Conservation (phyloP, 2,329 filamentous ascomycete genomes). For the Trichoderma brevicompactum region DNA sequence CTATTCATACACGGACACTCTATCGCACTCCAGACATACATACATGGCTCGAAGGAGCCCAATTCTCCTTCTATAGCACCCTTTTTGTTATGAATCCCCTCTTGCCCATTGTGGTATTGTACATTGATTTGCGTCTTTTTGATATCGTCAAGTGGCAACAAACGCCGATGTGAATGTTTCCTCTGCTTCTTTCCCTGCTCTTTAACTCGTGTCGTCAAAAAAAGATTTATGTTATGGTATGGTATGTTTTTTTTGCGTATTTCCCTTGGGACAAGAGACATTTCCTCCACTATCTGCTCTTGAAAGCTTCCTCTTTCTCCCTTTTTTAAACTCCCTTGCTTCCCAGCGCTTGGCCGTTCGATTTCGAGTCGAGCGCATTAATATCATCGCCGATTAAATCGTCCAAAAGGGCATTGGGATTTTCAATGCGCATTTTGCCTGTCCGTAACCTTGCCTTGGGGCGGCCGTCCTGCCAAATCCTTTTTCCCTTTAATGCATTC, state of each 20-base stretch:
- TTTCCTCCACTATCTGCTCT: too few species aligned
- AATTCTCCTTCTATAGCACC: background rate
- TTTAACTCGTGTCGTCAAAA: background rate
- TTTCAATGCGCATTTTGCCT: background rate
- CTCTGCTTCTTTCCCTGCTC: background rate
- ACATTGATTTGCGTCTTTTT: background rate
- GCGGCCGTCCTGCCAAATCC: background rate
- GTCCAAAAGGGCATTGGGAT: background rate
- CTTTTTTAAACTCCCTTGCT: too few species aligned
- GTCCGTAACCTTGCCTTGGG: background rate
- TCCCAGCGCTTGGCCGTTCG: background rate
- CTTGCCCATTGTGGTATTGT: constrained; percentile 12
- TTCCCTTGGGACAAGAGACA: background rate
- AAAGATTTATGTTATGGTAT: background rate
- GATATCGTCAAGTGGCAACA: constrained; percentile 8
- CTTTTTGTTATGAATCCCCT: background rate
- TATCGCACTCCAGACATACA: background rate
- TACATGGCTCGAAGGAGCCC: background rate
- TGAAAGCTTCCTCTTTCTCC: too few species aligned
- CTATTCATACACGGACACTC: constrained; percentile 15
- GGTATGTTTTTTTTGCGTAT: too few species aligned
- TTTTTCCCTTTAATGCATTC: background rate
- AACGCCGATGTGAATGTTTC: background rate
- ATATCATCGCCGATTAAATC: background rate
- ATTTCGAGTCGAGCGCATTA: background rate